Percentiles rank a stretch among this genome's conserved stretches.
These are phyloP conservation scores for Pythium brassicae DNA, from an alignment of 352 stramenopile genomes.

Conservation along the genomic window DNA sequence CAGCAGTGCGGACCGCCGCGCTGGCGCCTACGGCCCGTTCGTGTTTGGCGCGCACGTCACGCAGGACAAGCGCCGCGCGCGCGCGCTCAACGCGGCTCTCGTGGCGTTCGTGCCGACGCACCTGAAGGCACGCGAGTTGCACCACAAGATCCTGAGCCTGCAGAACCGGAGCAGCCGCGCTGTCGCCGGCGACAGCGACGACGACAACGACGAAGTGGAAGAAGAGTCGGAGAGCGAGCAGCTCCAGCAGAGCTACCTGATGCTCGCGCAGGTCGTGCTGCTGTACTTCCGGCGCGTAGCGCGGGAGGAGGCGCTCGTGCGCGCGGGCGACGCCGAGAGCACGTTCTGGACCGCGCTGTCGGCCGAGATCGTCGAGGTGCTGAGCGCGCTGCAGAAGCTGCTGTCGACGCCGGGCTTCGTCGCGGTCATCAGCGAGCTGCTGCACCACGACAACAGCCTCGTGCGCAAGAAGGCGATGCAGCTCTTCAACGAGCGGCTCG, in stretches of 20 bases:
- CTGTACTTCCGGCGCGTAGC: constrained; percentile 79
- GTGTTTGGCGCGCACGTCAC: constrained; percentile 29
- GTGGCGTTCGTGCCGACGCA: constrained; percentile 69
- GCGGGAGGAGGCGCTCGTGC: constrained; percentile 46
- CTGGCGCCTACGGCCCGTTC: constrained; percentile 45
- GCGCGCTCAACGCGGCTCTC: constrained; percentile 57
- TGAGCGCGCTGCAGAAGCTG: constrained; percentile 75
- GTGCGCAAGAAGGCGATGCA: constrained; percentile 88
- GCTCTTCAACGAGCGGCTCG: constrained; percentile 83
- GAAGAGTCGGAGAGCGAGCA: constrained; percentile 34
- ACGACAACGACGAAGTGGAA: constrained; percentile 23
- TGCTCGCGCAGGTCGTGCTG: constrained; percentile 73
- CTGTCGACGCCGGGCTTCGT: constrained; percentile 84
- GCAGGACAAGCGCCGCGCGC: constrained; percentile 33
- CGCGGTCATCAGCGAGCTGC: constrained; percentile 75
- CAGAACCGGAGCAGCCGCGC: constrained; percentile 11
- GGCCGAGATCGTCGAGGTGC: constrained; percentile 64
- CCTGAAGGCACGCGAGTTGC: constrained; percentile 57
- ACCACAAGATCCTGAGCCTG: constrained; percentile 67
- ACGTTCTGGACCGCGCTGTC: constrained; percentile 53
- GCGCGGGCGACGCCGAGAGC: constrained; percentile 33
- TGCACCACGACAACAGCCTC: constrained; percentile 84
- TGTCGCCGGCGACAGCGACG: constrained; percentile 18
- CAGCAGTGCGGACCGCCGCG: constrained; percentile 28
- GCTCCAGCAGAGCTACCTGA: constrained; percentile 76